Base-by-base conservation (phyloP, 306 rosid genomes). In the Astragalus membranaceus region DNA sequence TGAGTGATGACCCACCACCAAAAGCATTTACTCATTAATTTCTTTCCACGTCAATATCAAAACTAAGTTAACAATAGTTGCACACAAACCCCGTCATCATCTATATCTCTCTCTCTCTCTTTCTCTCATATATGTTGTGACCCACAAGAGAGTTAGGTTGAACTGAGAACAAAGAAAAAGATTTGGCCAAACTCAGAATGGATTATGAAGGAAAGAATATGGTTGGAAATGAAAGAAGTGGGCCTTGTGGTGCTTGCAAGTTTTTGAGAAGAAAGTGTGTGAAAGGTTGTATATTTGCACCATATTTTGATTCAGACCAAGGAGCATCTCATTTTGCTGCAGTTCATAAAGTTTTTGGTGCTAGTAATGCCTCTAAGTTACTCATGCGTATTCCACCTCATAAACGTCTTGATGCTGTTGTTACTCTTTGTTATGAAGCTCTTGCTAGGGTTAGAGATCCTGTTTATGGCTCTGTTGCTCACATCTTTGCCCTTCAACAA, bases 241-340 rank as follows among this genome's bases (percentile, higher is more conserved):
- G 96, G 17, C 98, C 98, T n/a, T 92, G 98, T 69, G 98, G 98
- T 6, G 98, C 98, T 7, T 92, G 98, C 88, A 92, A 92, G 82
- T 90, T 86, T 67, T 81, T 92, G 6, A 67, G 98, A 57, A 53
- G 96, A 11, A 92, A 89, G 77, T 92, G 98, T 78, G 85, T 89
- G 41, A 88, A 76, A 70, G 91, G 96, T 0, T 92, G 98, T 80
- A 80, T 92, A 15, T 92, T 92, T 73, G 91, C 98, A 15, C 96
- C 98, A 0, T 92, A 90, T 53, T 92, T 92, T 78, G 90, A 90
- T 80, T 81, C 96, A 0, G 98, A 88, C 2, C 89, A 85, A 82
- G 98, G 98, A 10, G 72, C 98, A 0, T 85, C 87, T 17, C 89
- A 92, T 66, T 92, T 92, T 64, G 98, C 98, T 0, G 98, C 98